These are phyloP conservation scores for Candida arabinofermentans DNA, from an alignment of 805 yeast genomes.

Conservation along the genomic window DNA sequence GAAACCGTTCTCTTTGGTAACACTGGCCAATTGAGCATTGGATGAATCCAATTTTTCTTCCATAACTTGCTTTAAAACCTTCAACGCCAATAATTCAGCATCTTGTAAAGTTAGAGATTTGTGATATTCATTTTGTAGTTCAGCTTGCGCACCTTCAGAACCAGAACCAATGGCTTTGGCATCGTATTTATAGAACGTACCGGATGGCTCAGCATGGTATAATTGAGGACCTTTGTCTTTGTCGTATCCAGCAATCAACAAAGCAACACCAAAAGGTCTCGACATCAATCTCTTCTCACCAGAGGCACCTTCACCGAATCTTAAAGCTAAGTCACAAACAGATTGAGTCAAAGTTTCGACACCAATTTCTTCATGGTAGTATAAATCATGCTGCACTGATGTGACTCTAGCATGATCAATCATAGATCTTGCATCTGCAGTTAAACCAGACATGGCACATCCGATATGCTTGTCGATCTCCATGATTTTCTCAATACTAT, in stretches of 20 bases:
- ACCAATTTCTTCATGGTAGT: conserved; percentile 87
- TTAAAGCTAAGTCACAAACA: conserved; percentile 92
- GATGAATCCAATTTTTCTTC: conserved; percentile 95
- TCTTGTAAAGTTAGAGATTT: conserved; percentile 85
- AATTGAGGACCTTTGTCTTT: conserved; percentile 92
- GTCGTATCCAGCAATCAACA: conserved; percentile 92
- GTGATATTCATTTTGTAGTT: conserved; percentile 94
- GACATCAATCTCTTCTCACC: conserved; percentile 96
- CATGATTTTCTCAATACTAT: conserved; percentile 92
- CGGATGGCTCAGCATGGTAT: conserved; percentile 98
- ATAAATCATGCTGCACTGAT: conserved; percentile 80
- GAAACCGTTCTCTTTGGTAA: conserved; percentile 83
- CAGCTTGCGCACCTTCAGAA: conserved; percentile 98
- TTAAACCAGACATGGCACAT: conserved; percentile 97
- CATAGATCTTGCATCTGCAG: conserved; percentile 98
- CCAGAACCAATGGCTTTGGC: conserved; percentile 99
- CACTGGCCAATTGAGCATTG: conserved; percentile 92
- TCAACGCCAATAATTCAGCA: conserved; percentile 85
- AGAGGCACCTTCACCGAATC: conserved; percentile 96
- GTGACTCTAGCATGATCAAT: conserved; percentile 96
- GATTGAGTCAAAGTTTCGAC: conserved; percentile 94
- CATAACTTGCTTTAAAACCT: conserved; percentile 95
- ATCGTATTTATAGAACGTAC: conserved; percentile 94
- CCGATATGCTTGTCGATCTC: conserved; percentile 94
- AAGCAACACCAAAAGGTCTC: conserved; percentile 98